Base-by-base conservation (phyloP, 805 yeast genomes). In the Monosporozyma aquatica region DNA sequence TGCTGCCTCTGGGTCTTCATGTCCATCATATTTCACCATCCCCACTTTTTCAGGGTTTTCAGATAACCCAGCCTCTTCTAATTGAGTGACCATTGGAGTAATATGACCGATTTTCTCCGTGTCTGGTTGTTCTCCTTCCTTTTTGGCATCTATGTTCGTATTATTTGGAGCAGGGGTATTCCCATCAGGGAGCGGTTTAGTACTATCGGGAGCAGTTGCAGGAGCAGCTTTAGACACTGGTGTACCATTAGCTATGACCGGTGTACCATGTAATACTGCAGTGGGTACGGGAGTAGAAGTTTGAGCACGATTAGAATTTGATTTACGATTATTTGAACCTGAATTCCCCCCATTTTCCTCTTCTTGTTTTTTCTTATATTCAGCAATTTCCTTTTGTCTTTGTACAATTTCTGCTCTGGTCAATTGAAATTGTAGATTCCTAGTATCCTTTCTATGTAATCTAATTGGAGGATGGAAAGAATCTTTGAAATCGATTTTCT, bases 381-480 rank as follows among this genome's bases (percentile, higher is more conserved):
- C 67, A 24, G 64, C 63, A 44, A 69, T 66, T 50, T 75, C 78
- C 42, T 62, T 66, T 54, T 71, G 74, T 54, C 80, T 72, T 41
- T 71, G 75, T 41, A 82, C 90, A 51, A 83, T 74, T 56, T 84
- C 92, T 44, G 81, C 78, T 53, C 87, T 65, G 2, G 89, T 79
- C 52, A 87, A 68, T 61, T 87, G 94, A 56, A 84, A 84, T 59
- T 89, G 96, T 57, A 90, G 68, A 58, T 86, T 85, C 55, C 87
- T 76, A 1, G 98, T 96, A 62, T 90, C 97, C 58, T 90, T 89
- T 52, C 97, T 73, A 61, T 89, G 97, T 57, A 90, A 67, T 52
- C 96, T 69, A 15, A 89, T 80, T 0, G 98, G 98, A 45, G 75
- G 74, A 43, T 78, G 80, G 60, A 90, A 92, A 47, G 79, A 78